phyloP scores from a whole-genome alignment of 2,329 filamentous ascomycete species.

The Coleophoma crateriformis region DNA sequence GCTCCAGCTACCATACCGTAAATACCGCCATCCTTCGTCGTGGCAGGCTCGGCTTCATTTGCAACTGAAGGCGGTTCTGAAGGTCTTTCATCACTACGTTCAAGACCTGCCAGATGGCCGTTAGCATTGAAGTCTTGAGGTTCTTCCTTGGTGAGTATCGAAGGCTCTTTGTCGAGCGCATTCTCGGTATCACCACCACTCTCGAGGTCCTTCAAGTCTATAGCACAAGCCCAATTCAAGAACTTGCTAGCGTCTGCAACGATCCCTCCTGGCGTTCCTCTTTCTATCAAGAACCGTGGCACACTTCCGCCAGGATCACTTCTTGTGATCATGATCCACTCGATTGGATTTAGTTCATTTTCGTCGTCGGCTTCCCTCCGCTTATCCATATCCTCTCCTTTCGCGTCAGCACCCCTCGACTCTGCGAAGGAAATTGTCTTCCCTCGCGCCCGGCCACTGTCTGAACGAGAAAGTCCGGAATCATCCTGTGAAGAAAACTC shows the following conservation, averaged over 20 bases:
- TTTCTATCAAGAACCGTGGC: constrained; percentile 66
- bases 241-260: constrained; percentile 63
- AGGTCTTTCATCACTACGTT: constrained; percentile 4
- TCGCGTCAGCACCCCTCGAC: constrained; percentile 29
- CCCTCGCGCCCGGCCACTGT: constrained; percentile 26
- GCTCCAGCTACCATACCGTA: constrained; percentile 51
- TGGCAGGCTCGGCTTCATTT: not conserved
- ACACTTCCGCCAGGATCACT: constrained; percentile 70
- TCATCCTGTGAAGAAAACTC: constrained; percentile 8
- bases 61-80: not conserved
- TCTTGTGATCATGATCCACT: constrained; percentile 72
- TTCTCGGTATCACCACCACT: constrained; percentile 16
- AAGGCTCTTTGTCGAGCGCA: constrained; percentile 10
- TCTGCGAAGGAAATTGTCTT: constrained; percentile 35
- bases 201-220: constrained; percentile 21
- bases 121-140: constrained; percentile 26
- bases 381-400: constrained; percentile 27
- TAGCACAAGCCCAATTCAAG: constrained; percentile 58
- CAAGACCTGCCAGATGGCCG: constrained; percentile 19
- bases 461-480: constrained; percentile 10
- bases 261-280: constrained; percentile 62
- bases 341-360: constrained; percentile 56
- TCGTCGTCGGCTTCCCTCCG: constrained; percentile 31
- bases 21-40: constrained; percentile 36
- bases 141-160: constrained; percentile 15